Conservation (phyloP, 345 rosid species). For the Euphorbia peplus region DNA sequence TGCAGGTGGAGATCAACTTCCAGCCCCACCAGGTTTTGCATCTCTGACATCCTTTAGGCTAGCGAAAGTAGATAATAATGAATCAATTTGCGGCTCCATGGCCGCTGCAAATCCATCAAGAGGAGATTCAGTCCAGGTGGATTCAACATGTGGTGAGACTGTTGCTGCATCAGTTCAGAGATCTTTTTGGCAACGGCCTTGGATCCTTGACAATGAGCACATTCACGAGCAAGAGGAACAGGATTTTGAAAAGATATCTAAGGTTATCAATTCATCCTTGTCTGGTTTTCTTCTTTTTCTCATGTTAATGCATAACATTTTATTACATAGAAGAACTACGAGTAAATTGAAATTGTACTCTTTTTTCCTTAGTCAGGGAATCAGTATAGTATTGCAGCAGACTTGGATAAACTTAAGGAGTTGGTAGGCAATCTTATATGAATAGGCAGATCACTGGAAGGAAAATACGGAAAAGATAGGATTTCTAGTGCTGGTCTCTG, state of each 20-base stretch:
- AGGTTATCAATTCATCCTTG: constrained; percentile 20
- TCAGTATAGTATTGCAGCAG: background rate
- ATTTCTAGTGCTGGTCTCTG: background rate
- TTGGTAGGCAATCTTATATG: background rate
- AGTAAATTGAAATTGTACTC: background rate
- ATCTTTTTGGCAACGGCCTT: constrained; percentile 30
- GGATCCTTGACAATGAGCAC: constrained; percentile 31
- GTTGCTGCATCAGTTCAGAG: constrained; percentile 12
- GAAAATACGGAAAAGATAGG: background rate
- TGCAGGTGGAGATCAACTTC: constrained; percentile 3
- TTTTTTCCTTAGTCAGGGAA: background rate
- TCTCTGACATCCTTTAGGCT: constrained; percentile 42
- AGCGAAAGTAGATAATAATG: constrained; percentile 30
- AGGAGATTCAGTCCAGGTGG: constrained; percentile 11
- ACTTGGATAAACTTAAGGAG: background rate
- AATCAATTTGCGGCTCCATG: constrained; percentile 9
- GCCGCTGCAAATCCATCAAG: constrained; percentile 4
- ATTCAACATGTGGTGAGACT: background rate
- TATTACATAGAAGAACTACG: background rate
- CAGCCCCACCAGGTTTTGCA: constrained; percentile 40
- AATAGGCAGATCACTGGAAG: background rate
- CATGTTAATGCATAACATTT: background rate
- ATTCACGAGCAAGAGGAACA: constrained; percentile 20
- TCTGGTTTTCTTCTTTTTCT: background rate
- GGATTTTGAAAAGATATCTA: constrained; percentile 15